phyloP scores from a whole-genome alignment of 108 stramenopile genomes.

The Conticribra guillardii region DNA sequence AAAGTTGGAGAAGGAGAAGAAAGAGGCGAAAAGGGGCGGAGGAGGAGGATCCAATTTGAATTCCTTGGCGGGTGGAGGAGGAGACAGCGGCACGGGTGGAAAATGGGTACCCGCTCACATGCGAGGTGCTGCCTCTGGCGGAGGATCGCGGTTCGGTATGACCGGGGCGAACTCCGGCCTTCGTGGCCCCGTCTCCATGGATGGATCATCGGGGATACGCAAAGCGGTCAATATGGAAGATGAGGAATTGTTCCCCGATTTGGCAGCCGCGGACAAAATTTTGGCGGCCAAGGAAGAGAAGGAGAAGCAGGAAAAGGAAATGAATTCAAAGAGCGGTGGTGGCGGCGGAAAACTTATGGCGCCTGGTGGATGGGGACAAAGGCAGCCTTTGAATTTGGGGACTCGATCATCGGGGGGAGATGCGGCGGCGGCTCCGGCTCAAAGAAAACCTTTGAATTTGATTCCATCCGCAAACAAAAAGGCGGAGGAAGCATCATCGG shows the following conservation, averaged over 20 bases:
- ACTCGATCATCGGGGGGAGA: conserved; percentile 9
- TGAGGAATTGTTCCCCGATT: conserved; percentile 86
- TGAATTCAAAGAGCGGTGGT: conserved; percentile 51
- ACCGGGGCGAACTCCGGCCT: conserved; percentile 22
- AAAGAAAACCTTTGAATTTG: conserved; percentile 53
- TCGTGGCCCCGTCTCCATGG: conserved; percentile 33
- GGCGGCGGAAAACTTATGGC: conserved; percentile 59
- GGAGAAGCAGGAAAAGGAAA: conserved; percentile 58
- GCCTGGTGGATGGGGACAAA: conserved; percentile 51
- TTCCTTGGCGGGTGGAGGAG: conserved; percentile 30
- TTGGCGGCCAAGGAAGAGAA: conserved; percentile 70
- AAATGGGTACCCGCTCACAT: conserved; percentile 74
- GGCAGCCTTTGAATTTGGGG: conserved; percentile 38
- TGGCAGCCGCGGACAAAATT: conserved; percentile 82
- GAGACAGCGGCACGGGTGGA: conserved; percentile 45
- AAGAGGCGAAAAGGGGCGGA: conserved; percentile 53
- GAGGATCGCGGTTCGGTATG: no score
- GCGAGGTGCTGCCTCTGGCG: conserved; percentile 35
- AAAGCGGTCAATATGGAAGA: conserved; percentile 65
- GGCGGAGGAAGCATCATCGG: conserved; percentile 5
- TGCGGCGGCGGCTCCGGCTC: conserved; percentile 11
- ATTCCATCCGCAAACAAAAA: conserved; percentile 30
- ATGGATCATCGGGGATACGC: conserved; percentile 19
- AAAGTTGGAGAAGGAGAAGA: conserved; percentile 75
- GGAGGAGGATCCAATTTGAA: conserved; percentile 9